A percentile compares a stretch with the other conserved stretches of the same genome.
Evolutionary conservation across 2,329 filamentous ascomycete genomes (phyloP).

Genomic region (Fusarium sp.): DNA sequence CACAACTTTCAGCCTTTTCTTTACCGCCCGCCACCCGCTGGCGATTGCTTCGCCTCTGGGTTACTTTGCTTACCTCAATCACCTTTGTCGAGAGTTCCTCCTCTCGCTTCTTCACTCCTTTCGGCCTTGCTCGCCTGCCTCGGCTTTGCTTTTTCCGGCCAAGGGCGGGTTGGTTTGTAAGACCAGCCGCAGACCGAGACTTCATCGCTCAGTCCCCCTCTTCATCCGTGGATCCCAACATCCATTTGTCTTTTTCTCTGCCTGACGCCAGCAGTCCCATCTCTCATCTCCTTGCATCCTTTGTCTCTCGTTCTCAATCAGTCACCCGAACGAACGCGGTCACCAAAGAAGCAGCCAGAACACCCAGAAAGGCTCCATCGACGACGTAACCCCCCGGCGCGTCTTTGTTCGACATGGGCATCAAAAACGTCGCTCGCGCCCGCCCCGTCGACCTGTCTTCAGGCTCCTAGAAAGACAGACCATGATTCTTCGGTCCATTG

Average conservation of each 20-base stretch:
- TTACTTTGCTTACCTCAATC: conserved; percentile 3
- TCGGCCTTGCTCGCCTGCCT: conserved; percentile 4
- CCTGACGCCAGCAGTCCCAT: conserved; percentile 24
- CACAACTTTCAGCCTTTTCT: conserved; percentile 26
- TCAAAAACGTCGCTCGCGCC: conserved; percentile 38
- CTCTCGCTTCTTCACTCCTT: conserved; percentile 16
- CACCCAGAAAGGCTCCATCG: conserved; percentile 12
- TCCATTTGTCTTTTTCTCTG: conserved; percentile 1
- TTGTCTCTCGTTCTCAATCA: conserved; percentile 13
- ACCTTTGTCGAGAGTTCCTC: conserved; percentile 10
- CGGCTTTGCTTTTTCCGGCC: conserved; percentile 18
- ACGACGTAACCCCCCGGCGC: conserved; percentile 25
- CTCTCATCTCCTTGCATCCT: conserved; percentile 6
- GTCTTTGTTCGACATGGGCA: conserved; percentile 46
- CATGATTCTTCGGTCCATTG: conserved; percentile 42
- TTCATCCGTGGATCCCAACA: conserved; percentile 15
- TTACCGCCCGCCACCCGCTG: conserved; percentile 26
- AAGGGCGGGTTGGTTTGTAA: conserved; percentile 18
- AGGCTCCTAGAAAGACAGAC: conserved; percentile 44
- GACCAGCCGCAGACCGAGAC: conserved; percentile 10
- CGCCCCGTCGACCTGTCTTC: conserved; percentile 41
- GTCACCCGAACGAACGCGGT: conserved; percentile 3
- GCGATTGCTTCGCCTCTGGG: conserved; percentile 25
- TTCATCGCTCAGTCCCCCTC: conserved; percentile 16
- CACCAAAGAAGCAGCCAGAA: conserved; percentile 12